phyloP scores from a whole-genome alignment of 805 yeast genomes.

The Jamesozyma jinghongensis region DNA sequence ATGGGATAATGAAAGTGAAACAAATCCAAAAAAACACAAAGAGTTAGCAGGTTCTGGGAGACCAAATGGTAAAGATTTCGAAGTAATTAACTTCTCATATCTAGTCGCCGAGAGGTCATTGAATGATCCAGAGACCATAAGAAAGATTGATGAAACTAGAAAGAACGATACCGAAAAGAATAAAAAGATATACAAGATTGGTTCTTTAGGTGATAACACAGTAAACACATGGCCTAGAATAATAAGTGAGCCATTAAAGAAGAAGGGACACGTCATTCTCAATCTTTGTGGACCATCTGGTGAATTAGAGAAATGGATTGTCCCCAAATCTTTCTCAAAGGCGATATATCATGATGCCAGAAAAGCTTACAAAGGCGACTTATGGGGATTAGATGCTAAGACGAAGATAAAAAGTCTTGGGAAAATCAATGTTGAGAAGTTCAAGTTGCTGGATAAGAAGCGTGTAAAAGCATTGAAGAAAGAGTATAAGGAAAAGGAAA shows the following conservation, averaged over 20 bases:
- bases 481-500: slow-evolving; percentile 13
- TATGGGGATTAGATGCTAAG: slow-evolving; percentile 72
- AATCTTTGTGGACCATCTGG: slow-evolving; percentile 77
- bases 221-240: slow-evolving; percentile 60
- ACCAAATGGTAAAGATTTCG: slow-evolving; percentile 59
- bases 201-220: slow-evolving; percentile 19
- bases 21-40: slow-evolving; percentile 34
- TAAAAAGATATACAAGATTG: slow-evolving; percentile 14
- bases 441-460: slow-evolving; percentile 20
- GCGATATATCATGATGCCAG: slow-evolving; percentile 84
- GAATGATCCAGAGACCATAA: slow-evolving; percentile 35
- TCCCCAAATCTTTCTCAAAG: slow-evolving; percentile 68
- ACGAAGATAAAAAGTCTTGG: slow-evolving; percentile 32
- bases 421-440: slow-evolving; percentile 18
- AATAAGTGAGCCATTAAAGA: slow-evolving; percentile 59
- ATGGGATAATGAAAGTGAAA: slow-evolving; percentile 58
- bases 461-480: slow-evolving; percentile 15
- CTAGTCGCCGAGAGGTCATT: slow-evolving; percentile 55
- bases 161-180: slow-evolving; percentile 13
- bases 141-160: slow-evolving; percentile 35
- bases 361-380: slow-evolving; percentile 73
- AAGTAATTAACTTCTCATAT: slow-evolving; percentile 65
- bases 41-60: slow-evolving; percentile 62
- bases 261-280: slow-evolving; percentile 73
- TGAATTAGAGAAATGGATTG: slow-evolving; percentile 74